Base-by-base conservation (phyloP, 2,329 filamentous ascomycete species). In the Sphaerulina musiva region DNA sequence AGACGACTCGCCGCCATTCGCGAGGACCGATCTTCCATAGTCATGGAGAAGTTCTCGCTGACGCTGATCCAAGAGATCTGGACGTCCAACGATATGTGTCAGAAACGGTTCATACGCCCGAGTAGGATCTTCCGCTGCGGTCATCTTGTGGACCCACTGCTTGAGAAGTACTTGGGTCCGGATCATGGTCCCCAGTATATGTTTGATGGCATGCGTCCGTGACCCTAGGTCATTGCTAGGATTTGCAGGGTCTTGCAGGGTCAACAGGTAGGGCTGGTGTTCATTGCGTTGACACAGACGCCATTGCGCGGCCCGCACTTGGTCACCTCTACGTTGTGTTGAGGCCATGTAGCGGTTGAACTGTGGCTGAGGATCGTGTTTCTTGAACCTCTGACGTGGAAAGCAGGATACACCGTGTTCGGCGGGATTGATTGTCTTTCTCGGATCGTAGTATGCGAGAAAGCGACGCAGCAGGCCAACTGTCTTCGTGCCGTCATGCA, bases 161-260 rank as follows among this genome's bases (percentile, higher is more conserved):
- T 26, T 34, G 6, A 38, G 10, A 23, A 14, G 36, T 48, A 53
- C 12, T 31, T 46, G 10, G 14, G 26, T 7, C n/a, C 44, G 14
- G 6, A 38, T 11, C 6, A 80, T 73, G 0, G 73, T 77, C 10
- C 53, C 56, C 55, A 77, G 72, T 12, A 83, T 62, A 54, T 82
- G 76, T 54, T 73, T 73, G 56, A 80, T 78, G 11, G 72, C 72
- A 51, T 73, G 68, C 43, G 69, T 73, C 50, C 74, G 74, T 42
- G 70, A 68, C 34, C 81, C 81, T 1, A 84, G 71, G 62, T 85
- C 78, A 63, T 82, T 82, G 62, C 73, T 72, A 17, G 74, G 72
- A 62, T 83, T 75, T 6, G 79, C 78, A 0, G 82, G 82, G 60
- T 85, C 81, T 66, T 82, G 80, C 11, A 85, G 69, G 55, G 72